phyloP scores from a whole-genome alignment of 176 grass and related monocot species.

The Oryza glaberrima region DNA sequence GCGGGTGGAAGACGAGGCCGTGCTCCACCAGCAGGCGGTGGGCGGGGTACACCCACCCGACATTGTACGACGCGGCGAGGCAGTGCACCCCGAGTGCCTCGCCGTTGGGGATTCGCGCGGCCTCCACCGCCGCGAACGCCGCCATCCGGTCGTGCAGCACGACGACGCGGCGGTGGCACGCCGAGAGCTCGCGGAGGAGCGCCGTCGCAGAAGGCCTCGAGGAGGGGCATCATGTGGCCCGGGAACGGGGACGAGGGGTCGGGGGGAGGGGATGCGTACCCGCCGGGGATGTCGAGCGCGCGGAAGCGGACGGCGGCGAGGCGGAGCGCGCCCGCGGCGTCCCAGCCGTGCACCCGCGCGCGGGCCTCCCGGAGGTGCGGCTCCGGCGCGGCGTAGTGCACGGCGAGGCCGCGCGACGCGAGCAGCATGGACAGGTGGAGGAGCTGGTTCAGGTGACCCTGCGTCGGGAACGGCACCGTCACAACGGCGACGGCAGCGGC shows the following conservation, averaged over 20 bases:
- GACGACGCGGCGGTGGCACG: constrained; percentile 43
- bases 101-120: constrained; percentile 45
- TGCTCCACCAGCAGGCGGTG: constrained; percentile 40
- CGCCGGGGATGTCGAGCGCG: constrained; percentile 46
- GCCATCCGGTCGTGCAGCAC: constrained; percentile 61
- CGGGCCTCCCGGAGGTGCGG: constrained; percentile 60
- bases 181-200: constrained; percentile 44
- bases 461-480: constrained; percentile 61
- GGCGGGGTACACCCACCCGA: constrained; percentile 37
- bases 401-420: constrained; percentile 45
- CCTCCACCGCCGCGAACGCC: constrained; percentile 60
- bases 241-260: constrained; percentile 56
- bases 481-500: constrained; percentile 54
- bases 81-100: constrained; percentile 57
- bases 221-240: constrained; percentile 54
- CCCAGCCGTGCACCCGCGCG: constrained; percentile 59
- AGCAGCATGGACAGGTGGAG: constrained; percentile 73
- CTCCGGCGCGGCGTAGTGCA: constrained; percentile 63
- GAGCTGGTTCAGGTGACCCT: constrained; percentile 80
- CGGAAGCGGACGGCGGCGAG: constrained; percentile 45
- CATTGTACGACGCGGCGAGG: constrained; percentile 46
- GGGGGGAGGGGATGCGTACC: constrained; percentile 42
- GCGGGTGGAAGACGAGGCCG: constrained; percentile 39
- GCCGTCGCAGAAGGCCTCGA: constrained; percentile 50
- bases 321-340: neutral